phyloP scores from a whole-genome alignment of 306 rosid genomes.

The Quercus alba region DNA sequence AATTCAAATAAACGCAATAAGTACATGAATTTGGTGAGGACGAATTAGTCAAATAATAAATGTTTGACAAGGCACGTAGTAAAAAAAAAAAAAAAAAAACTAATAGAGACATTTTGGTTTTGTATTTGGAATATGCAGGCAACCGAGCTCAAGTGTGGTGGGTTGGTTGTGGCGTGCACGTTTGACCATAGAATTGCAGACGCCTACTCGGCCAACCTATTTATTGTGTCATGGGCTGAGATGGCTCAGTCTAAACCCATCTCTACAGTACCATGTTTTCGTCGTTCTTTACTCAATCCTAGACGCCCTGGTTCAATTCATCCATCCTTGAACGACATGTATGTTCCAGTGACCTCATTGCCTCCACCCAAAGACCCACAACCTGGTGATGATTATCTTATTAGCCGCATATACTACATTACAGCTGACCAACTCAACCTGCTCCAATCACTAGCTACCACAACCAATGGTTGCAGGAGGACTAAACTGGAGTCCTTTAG shows the following conservation, averaged over 20 bases:
- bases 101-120: not conserved
- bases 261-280: conserved; percentile 33
- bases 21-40: too few species aligned
- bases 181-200: conserved; percentile 87
- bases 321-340: conserved; percentile 48
- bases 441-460: conserved; percentile 44
- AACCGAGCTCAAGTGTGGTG: conserved; percentile 68
- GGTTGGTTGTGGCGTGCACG: conserved; percentile 65
- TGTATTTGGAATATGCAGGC: conserved; percentile 29
- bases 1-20: too few species aligned
- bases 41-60: too few species aligned
- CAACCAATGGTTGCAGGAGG: not conserved
- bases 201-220: conserved; percentile 76
- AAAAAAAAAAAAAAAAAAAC: too few species aligned
- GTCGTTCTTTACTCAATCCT: conserved; percentile 40
- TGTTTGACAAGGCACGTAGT: too few species aligned
- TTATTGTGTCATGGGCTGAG: conserved; percentile 66
- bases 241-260: conserved; percentile 43
- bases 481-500: conserved; percentile 61
- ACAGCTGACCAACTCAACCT: conserved; percentile 21
- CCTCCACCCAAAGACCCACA: conserved; percentile 21
- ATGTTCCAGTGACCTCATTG: conserved; percentile 38
- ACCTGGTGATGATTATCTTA: conserved; percentile 12
- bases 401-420: conserved; percentile 60
- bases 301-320: conserved; percentile 21